Evolutionary conservation across 345 rosid species (phyloP).

Genomic region (Moricandia arvensis): DNA sequence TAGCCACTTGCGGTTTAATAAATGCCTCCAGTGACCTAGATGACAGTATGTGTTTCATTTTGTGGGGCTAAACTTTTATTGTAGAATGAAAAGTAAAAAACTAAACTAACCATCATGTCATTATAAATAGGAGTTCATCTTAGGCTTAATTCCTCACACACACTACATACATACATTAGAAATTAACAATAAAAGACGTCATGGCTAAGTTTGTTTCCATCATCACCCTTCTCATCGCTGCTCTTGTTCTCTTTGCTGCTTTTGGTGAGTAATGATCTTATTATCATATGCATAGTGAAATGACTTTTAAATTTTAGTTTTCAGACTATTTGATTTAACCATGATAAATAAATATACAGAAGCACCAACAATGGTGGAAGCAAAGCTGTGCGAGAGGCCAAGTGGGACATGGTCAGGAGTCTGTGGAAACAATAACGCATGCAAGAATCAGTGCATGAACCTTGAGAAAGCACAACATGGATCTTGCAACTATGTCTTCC

Average conservation of each 20-base stretch:
- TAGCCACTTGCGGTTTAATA: not conserved
- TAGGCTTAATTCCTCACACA: conserved; percentile 8
- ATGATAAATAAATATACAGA: not conserved
- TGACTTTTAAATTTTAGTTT: not conserved
- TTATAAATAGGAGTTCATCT: not conserved
- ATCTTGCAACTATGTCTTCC: conserved; percentile 27
- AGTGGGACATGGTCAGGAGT: conserved; percentile 31
- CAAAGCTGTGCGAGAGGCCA: conserved; percentile 16
- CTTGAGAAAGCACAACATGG: conserved; percentile 33
- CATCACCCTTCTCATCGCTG: conserved; percentile 8
- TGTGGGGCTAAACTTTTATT: not conserved
- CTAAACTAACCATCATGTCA: not conserved
- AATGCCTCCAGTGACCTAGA: not conserved
- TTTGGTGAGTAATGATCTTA: conserved; percentile 15
- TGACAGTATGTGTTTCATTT: not conserved
- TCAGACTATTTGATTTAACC: not conserved
- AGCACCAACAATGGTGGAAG: conserved; percentile 23
- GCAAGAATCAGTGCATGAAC: conserved; percentile 30
- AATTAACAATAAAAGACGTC: not conserved
- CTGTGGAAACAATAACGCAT: conserved; percentile 7
- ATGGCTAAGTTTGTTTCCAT: conserved; percentile 30
- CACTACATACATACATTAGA: not conserved
- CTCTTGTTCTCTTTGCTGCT: conserved; percentile 29
- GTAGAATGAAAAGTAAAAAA: not conserved
- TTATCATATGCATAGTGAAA: not conserved